Percentiles rank a stretch among this genome's conserved stretches.
Evolutionary conservation across 75 land plant genomes (phyloP).

Genomic region (Sequoiadendron giganteum): DNA sequence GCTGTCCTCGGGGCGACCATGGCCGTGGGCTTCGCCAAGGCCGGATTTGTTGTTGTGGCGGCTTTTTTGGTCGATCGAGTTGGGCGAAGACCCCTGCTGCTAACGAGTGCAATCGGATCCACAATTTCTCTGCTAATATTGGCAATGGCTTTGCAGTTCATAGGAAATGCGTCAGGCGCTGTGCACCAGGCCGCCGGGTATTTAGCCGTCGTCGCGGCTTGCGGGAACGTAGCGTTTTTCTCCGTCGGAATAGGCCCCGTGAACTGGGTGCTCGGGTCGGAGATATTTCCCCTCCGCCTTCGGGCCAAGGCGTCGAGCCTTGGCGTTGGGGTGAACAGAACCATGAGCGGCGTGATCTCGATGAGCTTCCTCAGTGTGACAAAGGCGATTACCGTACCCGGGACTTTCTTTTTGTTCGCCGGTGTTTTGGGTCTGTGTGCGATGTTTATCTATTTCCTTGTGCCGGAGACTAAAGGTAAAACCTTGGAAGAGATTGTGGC

Average conservation of each 20-base stretch:
- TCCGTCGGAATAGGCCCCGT: constrained; percentile 91
- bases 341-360: constrained; percentile 72
- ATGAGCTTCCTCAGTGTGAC: constrained; percentile 72
- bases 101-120: constrained; percentile 66
- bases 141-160: constrained; percentile 45
- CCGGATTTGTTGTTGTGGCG: constrained; percentile 66
- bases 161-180: constrained; percentile 19
- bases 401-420: constrained; percentile 66
- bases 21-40: constrained; percentile 69
- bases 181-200: constrained; percentile 28
- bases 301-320: constrained; percentile 79
- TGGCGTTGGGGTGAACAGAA: constrained; percentile 61
- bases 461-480: constrained; percentile 88
- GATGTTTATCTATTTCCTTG: constrained; percentile 43
- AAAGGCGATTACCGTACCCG: constrained; percentile 54
- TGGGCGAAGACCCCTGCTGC: constrained; percentile 74
- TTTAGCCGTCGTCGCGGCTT: constrained; percentile 54
- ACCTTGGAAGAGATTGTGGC: constrained; percentile 71
- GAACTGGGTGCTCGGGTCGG: constrained; percentile 73
- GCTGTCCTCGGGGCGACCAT: constrained; percentile 53
- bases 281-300: constrained; percentile 70
- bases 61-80: constrained; percentile 56
- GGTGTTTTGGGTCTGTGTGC: constrained; percentile 38
- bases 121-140: constrained; percentile 41
- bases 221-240: constrained; percentile 67